A percentile compares a stretch with the other conserved stretches of the same genome.
These are phyloP conservation scores for Albizia julibrissin DNA, from an alignment of 306 rosid genomes.

Conservation along the genomic window DNA sequence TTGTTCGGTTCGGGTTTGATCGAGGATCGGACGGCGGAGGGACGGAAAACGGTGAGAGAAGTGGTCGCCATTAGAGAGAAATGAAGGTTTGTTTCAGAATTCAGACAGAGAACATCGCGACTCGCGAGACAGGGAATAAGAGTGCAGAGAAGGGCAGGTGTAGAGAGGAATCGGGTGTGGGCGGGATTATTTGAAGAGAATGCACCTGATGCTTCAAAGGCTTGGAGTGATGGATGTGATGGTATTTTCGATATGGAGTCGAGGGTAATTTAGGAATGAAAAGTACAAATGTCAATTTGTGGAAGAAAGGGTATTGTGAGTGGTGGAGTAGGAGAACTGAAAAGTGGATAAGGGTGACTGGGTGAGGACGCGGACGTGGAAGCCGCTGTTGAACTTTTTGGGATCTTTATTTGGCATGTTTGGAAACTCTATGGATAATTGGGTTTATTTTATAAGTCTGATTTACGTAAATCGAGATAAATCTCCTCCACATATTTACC, in stretches of 20 bases:
- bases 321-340: background rate
- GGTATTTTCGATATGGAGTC: background rate
- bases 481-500: no score
- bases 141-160: background rate
- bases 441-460: no score
- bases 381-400: background rate
- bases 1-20: constrained; percentile 42
- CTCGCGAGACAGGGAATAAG: background rate
- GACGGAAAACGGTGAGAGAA: constrained; percentile 38
- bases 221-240: background rate
- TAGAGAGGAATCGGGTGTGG: background rate
- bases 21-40: constrained; percentile 43
- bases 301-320: background rate
- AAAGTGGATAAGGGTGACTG: background rate
- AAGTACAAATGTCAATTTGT: background rate
- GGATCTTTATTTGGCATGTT: no score
- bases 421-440: no score
- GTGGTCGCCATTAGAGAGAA: constrained; percentile 49
- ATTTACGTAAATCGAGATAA: no score
- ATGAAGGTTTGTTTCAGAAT: background rate
- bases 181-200: background rate
- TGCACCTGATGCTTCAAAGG: background rate
- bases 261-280: background rate
- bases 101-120: background rate
- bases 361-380: background rate